Base-by-base conservation (phyloP, 768 basidiomycete species). In the Panaeolus papilionaceus region DNA sequence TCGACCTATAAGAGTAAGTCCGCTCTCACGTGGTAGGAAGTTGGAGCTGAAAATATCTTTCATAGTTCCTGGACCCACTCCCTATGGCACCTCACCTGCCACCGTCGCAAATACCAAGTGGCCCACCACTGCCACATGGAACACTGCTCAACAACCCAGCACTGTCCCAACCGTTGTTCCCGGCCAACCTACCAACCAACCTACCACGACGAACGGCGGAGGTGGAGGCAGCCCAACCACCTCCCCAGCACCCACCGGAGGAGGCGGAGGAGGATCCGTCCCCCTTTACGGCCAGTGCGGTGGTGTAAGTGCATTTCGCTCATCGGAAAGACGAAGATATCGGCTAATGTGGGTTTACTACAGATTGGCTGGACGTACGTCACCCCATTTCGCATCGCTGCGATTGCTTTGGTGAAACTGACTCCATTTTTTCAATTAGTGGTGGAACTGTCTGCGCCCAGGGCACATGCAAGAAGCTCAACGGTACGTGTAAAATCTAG, bases 111-210 rank as follows among this genome's bases (percentile, higher is more conserved):
- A 76, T 20, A 84, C 83, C 26, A 66, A 81, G 3, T 86, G 72
- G 68, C 82, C 84, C 14, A 82, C 82, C 3, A 82, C 83, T 28
- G 83, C 84, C 16, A 85, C 84, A 18, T 85, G 83, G 83, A 83
- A 83, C 75, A 85, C 84, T 11, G 80, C 81, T 2, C 74, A 76
- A 11, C 84, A 85, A 71, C 84, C 85, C 28, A 74, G 78, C 54
- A 81, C 84, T 26, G 81, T 82, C 37, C 83, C 85, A 26, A 85
- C 83, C 23, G 54, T 58, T 16, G 54, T 58, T 9, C 54, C 54
- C 5, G 54, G 54, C 8, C 54, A 58, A 16, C 54, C 54, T 37
- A 58, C 54, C 9, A 7, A 9, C 47, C 54, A 58, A 23, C 54
- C 54, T 28, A 28, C 54, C 6, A 28, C 20, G 10, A 14, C 54